Evolutionary conservation across 116 monocot genomes (phyloP), one percentile per base, ranked within the genome.

Genomic region (Trichopus zeylanicus): DNA sequence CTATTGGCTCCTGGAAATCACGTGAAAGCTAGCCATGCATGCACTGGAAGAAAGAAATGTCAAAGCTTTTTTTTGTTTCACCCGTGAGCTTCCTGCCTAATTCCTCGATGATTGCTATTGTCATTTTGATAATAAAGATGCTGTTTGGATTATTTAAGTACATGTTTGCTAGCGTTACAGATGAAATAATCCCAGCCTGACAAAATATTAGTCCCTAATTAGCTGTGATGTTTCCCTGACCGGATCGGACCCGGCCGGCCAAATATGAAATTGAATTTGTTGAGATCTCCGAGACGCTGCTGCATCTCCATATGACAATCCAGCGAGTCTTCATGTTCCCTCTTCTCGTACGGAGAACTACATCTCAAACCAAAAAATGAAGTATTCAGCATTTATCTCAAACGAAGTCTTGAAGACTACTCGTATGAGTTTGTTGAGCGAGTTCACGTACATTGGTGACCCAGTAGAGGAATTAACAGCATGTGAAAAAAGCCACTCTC

Each of bases 11-110:
- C 13, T 42, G n/a, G 2, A 42, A 42, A n/a, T 42, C 42, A 42
- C 42, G 42, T 42, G 42, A 42, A 42, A 42, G 42, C 42, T 42
- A 42, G 18, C 42, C 42, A 42, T 42, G 42, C 42, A 42, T 42
- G 42, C 16, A 42, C 42, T 42, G 42, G 42, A 42, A 42, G 18
- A 42, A 42, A 42, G 13, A 8, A 13, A 42, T 42, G 42, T 42
- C 42, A 16, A 16, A n/a, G n/a, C n/a, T 9, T 18, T 16, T 42
- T 42, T 42, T 16, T 42, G n/a, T 12, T 42, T 42, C 12, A 12
- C 3, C n/a, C 0, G 13, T 42, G 42, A 42, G 42, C n/a, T 42
- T 42, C 42, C 42, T 42, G n/a, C n/a, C n/a, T n/a, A n/a, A n/a
- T n/a, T n/a, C n/a, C n/a, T n/a, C n/a, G n/a, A n/a, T n/a, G n/a